Conservation (phyloP, 352 stramenopile species). For the Thraustochytrium sp. region DNA sequence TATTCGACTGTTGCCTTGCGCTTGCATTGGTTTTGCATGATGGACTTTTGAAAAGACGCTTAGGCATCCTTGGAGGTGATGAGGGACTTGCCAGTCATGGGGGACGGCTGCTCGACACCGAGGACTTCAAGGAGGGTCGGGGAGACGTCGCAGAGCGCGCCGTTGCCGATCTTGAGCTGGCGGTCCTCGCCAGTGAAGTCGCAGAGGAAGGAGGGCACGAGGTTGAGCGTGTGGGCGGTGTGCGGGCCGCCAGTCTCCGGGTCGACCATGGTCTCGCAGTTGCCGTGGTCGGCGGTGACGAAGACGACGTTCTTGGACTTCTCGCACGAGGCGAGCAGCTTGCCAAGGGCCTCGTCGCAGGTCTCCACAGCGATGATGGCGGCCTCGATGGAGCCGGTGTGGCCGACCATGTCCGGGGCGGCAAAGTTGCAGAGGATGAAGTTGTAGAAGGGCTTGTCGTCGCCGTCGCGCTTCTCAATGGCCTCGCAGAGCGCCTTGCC, state of each 20-base stretch:
- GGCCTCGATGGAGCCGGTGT: conserved; percentile 44
- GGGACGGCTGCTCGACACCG: conserved; percentile 19
- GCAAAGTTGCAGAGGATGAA: conserved; percentile 47
- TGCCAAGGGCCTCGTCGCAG: conserved; percentile 41
- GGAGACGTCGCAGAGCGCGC: conserved; percentile 35
- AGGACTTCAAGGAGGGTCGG: conserved; percentile 38
- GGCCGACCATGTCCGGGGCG: conserved; percentile 48
- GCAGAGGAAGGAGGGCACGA: conserved; percentile 20
- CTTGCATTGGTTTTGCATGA: too few relatives aligned
- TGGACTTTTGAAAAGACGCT: neutral
- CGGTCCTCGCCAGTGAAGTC: conserved; percentile 3
- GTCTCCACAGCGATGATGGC: conserved; percentile 45
- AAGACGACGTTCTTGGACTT: conserved; percentile 35
- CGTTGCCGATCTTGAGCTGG: conserved; percentile 3
- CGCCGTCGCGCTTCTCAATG: conserved; percentile 21
- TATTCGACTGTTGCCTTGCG: too few relatives aligned
- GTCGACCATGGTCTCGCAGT: conserved; percentile 46
- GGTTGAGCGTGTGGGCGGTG: conserved; percentile 44
- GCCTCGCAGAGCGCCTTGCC: conserved; percentile 29
- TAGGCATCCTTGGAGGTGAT: conserved; percentile 38
- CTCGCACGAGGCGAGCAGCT: conserved; percentile 28
- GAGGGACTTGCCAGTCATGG: conserved; percentile 39
- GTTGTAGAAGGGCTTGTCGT: conserved; percentile 33
- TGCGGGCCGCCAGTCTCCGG: conserved; percentile 16
- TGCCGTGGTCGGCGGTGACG: conserved; percentile 47